phyloP scores from a whole-genome alignment of 371 early-diverging fungal species.

The Capniomyces stellatus region DNA sequence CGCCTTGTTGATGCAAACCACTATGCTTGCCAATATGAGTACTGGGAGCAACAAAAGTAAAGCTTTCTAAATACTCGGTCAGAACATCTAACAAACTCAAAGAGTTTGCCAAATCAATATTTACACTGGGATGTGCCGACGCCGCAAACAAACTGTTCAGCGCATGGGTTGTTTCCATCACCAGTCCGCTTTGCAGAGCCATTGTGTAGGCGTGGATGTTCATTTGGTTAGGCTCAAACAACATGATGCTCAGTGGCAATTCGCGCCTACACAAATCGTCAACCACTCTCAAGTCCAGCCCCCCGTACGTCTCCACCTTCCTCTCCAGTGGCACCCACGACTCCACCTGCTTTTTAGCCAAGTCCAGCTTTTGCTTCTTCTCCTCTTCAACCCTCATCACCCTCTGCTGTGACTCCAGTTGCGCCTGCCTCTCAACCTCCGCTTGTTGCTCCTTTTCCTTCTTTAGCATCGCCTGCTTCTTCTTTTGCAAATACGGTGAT shows the following conservation, averaged over 20 bases:
- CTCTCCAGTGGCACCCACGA: conserved; percentile 25
- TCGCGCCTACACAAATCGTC: conserved; percentile 33
- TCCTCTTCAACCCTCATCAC: background rate
- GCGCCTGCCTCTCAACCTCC: background rate
- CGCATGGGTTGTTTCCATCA: conserved; percentile 49
- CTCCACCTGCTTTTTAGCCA: background rate
- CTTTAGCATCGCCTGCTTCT: background rate
- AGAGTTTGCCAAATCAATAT: too few relatives aligned
- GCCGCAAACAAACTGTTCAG: conserved; percentile 31
- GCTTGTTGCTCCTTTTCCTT: background rate
- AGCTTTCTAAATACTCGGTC: too few relatives aligned
- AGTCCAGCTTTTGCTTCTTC: background rate
- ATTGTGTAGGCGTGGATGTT: conserved; percentile 57
- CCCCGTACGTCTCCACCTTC: conserved; percentile 50
- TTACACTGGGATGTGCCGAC: conserved; percentile 14
- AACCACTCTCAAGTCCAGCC: conserved; percentile 45
- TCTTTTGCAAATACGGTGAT: background rate
- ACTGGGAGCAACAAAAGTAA: too few relatives aligned
- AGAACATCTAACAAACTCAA: too few relatives aligned
- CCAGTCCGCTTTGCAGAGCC: conserved; percentile 54
- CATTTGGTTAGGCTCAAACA: conserved; percentile 26
- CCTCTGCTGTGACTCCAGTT: background rate
- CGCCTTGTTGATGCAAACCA: too few relatives aligned
- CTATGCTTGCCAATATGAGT: too few relatives aligned
- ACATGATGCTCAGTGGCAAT: conserved; percentile 34